These are phyloP conservation scores for Brassica rapa DNA, from an alignment of 345 rosid species.

Conservation along the genomic window DNA sequence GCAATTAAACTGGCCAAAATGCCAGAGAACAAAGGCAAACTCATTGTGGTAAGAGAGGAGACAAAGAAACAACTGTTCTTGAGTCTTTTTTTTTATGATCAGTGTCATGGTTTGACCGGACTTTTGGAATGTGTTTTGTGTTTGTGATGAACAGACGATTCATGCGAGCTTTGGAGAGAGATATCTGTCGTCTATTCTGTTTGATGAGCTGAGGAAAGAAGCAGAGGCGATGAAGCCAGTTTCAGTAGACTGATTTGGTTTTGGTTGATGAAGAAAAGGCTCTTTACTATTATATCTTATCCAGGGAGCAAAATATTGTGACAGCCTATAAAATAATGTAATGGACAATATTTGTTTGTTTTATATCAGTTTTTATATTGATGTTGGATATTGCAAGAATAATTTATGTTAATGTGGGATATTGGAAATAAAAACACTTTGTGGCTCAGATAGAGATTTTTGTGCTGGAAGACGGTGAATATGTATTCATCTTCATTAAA, in stretches of 20 bases:
- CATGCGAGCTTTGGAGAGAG: slow-evolving; percentile 97
- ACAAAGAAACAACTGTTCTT: not conserved
- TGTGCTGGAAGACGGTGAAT: not conserved
- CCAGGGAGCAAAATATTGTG: not conserved
- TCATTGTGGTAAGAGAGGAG: slow-evolving; percentile 73
- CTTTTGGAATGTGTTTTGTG: not conserved
- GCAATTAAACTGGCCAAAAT: slow-evolving; percentile 73
- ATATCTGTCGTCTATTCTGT: slow-evolving; percentile 79
- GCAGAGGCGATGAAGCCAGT: slow-evolving; percentile 94
- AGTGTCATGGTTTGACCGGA: not conserved
- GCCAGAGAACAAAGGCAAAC: slow-evolving; percentile 96
- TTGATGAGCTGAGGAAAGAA: slow-evolving; percentile 82
- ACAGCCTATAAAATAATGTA: not conserved
- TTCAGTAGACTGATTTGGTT: slow-evolving; percentile 57
- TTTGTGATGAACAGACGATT: slow-evolving; percentile 54
- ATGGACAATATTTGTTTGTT: slow-evolving; percentile 5
- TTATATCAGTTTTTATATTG: not conserved
- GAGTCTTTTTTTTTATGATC: not conserved
- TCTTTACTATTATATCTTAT: not conserved
- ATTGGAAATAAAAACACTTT: not conserved
- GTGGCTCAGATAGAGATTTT: not conserved
- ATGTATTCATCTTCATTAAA: too few relatives aligned
- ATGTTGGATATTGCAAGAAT: not conserved
- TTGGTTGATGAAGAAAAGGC: not conserved
- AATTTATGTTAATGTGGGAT: slow-evolving; percentile 1